Conservation (phyloP, 345 rosid genomes). For the Carallia pectinifolia region DNA sequence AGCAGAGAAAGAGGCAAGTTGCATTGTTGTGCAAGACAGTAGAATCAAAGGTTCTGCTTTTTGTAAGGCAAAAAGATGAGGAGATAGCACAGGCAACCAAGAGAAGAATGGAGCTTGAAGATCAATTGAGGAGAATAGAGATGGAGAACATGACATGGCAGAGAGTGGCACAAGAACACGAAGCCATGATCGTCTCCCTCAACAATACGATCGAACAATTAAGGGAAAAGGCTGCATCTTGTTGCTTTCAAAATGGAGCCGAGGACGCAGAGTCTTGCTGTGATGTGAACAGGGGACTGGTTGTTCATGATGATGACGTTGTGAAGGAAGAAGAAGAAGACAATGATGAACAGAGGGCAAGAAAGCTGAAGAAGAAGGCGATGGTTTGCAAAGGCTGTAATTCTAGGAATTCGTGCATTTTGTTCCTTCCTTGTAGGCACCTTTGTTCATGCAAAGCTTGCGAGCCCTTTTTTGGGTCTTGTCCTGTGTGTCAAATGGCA, state of each 20-base stretch:
- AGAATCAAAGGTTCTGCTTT: constrained; percentile 29
- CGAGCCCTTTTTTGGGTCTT: constrained; percentile 47
- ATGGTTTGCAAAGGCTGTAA: constrained; percentile 56
- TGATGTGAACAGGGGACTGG: constrained; percentile 24
- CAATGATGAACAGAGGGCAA: background rate
- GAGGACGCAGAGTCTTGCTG: constrained; percentile 62
- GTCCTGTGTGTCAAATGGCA: constrained; percentile 66
- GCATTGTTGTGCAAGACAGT: constrained; percentile 19
- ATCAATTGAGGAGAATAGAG: constrained; percentile 29
- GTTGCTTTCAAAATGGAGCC: constrained; percentile 32
- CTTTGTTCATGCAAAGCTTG: constrained; percentile 72
- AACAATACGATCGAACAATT: constrained; percentile 44
- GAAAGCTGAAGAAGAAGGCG: background rate
- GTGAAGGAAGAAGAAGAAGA: background rate
- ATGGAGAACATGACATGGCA: constrained; percentile 39
- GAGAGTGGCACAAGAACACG: constrained; percentile 35
- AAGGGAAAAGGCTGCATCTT: constrained; percentile 35
- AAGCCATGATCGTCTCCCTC: constrained; percentile 32
- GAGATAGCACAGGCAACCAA: constrained; percentile 28
- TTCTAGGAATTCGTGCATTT: constrained; percentile 47
- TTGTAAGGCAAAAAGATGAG: constrained; percentile 34
- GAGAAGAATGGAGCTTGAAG: constrained; percentile 32
- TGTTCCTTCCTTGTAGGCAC: constrained; percentile 94
- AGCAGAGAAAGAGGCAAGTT: constrained; percentile 35
- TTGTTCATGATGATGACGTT: background rate